Evolutionary conservation across 148 eudicot genomes (phyloP).

Genomic region (Rhododendron henanense): DNA sequence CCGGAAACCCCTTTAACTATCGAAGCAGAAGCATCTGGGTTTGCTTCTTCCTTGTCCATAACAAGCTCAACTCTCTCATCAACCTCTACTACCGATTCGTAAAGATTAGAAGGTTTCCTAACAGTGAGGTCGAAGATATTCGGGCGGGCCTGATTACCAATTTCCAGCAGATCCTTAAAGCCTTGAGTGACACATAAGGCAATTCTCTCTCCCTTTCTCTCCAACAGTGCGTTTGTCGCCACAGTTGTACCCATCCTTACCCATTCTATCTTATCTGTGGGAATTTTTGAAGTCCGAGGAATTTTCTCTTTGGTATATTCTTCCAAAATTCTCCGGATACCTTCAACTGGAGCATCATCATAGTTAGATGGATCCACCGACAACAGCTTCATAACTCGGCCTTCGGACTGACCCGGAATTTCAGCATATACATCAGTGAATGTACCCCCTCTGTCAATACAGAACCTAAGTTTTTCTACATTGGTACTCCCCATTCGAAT

Average conservation of each 20-base stretch:
- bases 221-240: constrained; percentile 90
- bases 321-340: constrained; percentile 90
- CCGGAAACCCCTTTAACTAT: constrained; percentile 75
- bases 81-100: constrained; percentile 83
- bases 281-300: constrained; percentile 73
- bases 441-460: constrained; percentile 97
- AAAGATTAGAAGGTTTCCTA: constrained; percentile 80
- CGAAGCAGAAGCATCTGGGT: constrained; percentile 23
- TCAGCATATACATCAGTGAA: constrained; percentile 96
- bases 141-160: constrained; percentile 98
- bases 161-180: constrained; percentile 77
- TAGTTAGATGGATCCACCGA: constrained; percentile 97
- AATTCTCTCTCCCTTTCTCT: constrained; percentile 95
- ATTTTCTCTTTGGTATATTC: constrained; percentile 68
- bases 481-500: constrained; percentile 56
- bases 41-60: constrained; percentile 37
- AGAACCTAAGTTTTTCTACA: constrained; percentile 74
- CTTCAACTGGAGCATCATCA: constrained; percentile 97
- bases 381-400: constrained; percentile 81
- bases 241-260: constrained; percentile 98
- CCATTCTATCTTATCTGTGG: constrained; percentile 95
- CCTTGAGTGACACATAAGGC: constrained; percentile 91
- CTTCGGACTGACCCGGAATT: constrained; percentile 84
- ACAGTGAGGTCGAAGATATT: constrained; percentile 93
- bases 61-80: constrained; percentile 95